Evolutionary conservation across 345 rosid genomes (phyloP), one percentile per base, ranked within the genome.

Genomic region (Chamaenerion angustifolium): DNA sequence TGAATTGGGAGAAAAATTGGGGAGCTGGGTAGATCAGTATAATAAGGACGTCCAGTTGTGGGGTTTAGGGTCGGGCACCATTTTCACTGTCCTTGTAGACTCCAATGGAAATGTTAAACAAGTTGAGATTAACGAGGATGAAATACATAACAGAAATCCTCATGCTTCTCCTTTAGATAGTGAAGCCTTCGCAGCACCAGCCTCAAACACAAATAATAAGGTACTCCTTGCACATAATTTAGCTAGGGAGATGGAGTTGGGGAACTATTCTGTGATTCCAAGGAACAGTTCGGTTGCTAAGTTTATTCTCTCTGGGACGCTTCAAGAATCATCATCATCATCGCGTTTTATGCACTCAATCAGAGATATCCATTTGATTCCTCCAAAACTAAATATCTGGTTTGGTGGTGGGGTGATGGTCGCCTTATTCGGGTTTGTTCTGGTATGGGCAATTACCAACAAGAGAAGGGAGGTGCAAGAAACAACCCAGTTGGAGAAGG

Each of bases 21-120:
- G 80, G 72, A 66, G 68, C 14, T 88, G 95, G 97, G 68, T 71
- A 59, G 66, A 66, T 56, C 76, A 71, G 65, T 82, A 59, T 45
- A 76, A 71, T 55, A 73, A 68, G 58, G 96, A 84, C 71, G 35
- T 61, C 54, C 84, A 78, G 43, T 72, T 48, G 51, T 88, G 92
- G 96, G 92, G 96, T 6, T 43, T 80, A 27, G 96, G 92, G 43
- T 69, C 84, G 12, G 67, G 63, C 65, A 83, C 77, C 3, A 67
- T 88, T 61, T 82, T 88, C 55, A 78, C 69, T 2, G 78, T 82
- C 44, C 68, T 67, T 69, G 58, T 68, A 67, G 85, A 81, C 57
- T 52, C 59, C 1, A 57, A 65, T 52, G 92, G 95, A 21, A 73
- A 75, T 45, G 76, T 82, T 16, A 76, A 71, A 69, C 62, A 55